A percentile compares a stretch with the other conserved stretches of the same genome.
These are phyloP conservation scores for Sporothrix euskadiensis DNA, from an alignment of 2,329 filamentous ascomycete species.

Conservation along the genomic window DNA sequence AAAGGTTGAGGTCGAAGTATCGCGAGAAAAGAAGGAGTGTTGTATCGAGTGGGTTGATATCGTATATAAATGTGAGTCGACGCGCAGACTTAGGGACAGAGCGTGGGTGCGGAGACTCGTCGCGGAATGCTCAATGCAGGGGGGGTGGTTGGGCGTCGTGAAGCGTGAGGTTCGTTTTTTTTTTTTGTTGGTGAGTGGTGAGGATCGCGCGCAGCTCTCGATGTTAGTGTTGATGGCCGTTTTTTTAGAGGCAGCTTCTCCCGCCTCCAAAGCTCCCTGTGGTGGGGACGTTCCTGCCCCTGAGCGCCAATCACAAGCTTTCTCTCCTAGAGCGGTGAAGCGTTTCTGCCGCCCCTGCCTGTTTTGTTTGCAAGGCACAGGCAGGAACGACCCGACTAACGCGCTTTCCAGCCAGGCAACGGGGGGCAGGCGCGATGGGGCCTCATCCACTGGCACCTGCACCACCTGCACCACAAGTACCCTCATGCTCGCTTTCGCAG, in stretches of 20 bases:
- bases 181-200: not conserved
- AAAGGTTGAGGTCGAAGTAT: not conserved
- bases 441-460: not conserved
- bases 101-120: conserved; percentile 3
- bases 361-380: conserved; percentile 24
- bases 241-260: conserved; percentile 28
- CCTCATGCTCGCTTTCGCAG: not conserved
- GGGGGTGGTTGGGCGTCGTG: not conserved
- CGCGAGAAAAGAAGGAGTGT: not conserved
- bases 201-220: conserved; percentile 19
- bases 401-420: conserved; percentile 26
- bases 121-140: conserved; percentile 17
- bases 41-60: not conserved
- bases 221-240: conserved; percentile 26
- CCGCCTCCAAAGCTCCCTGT: conserved; percentile 27
- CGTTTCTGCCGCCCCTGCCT: conserved; percentile 28
- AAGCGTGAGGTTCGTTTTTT: conserved; percentile 10
- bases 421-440: conserved; percentile 16
- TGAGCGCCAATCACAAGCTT: conserved; percentile 25
- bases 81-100: not conserved
- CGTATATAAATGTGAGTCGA: not conserved
- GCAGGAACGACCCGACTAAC: conserved; percentile 23
- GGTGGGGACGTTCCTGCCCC: conserved; percentile 22
- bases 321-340: conserved; percentile 28
- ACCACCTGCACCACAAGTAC: not conserved